These are phyloP conservation scores for Agarophyton chilense DNA, from an alignment of 23 red algal species.

Conservation along the genomic window DNA sequence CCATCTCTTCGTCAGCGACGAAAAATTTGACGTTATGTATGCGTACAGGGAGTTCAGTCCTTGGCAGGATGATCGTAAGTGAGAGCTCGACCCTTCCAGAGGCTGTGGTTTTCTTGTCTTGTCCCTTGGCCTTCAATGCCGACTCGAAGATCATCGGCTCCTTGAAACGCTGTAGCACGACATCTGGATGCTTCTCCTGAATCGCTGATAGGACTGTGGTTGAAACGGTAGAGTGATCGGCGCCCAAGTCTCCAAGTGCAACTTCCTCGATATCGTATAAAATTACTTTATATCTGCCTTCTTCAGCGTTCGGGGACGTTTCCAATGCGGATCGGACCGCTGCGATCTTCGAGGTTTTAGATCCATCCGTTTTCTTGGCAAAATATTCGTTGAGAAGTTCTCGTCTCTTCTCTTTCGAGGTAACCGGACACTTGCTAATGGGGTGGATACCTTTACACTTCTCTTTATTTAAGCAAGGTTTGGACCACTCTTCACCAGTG, in stretches of 20 bases:
- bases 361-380: no score
- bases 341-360: no score
- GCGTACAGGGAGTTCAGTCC: neutral
- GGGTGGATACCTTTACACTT: no score
- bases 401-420: no score
- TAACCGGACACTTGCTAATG: no score
- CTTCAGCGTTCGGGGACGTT: no score
- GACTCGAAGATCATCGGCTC: slow-evolving; percentile 2
- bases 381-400: no score
- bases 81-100: neutral
- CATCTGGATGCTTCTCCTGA: neutral
- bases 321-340: no score
- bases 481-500: no score
- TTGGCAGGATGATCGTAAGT: neutral
- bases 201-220: no score
- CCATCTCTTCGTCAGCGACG: slow-evolving; percentile 18
- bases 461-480: no score
- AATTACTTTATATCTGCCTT: neutral
- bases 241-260: neutral
- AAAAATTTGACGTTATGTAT: slow-evolving; percentile 21
- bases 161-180: neutral
- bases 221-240: neutral
- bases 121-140: neutral
- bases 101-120: neutral
- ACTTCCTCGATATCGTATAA: neutral